Evolutionary conservation across 441 rosid species (phyloP).

Genomic region (Gossypium lobatum): DNA sequence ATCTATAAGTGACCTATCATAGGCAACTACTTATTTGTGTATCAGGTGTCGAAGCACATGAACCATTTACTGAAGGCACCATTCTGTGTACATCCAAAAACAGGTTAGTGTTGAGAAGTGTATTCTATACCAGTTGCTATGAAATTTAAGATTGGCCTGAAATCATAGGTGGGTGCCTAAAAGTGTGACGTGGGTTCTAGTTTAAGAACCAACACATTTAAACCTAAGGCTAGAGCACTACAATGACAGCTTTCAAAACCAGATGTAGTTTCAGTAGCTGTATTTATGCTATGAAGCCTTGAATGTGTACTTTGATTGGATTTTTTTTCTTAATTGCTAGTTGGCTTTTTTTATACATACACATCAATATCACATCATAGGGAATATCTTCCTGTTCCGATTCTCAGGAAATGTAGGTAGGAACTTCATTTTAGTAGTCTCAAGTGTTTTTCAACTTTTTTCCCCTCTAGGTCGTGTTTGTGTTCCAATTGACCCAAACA

Average conservation of each 20-base stretch:
- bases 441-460: background rate
- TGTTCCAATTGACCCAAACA: constrained; percentile 77
- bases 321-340: background rate
- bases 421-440: background rate
- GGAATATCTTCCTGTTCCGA: background rate
- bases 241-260: background rate
- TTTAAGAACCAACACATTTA: background rate
- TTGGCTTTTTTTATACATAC: background rate
- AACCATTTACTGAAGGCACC: constrained; percentile 98
- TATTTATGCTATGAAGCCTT: background rate
- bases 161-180: background rate
- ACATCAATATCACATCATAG: background rate
- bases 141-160: background rate
- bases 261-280: background rate
- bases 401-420: background rate
- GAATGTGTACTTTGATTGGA: background rate
- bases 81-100: constrained; percentile 90
- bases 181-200: background rate
- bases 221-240: background rate
- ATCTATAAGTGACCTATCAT: background rate
- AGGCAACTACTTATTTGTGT: constrained; percentile 6
- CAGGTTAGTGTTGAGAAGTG: constrained; percentile 41
- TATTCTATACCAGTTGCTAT: background rate
- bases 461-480: constrained; percentile 69
- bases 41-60: constrained; percentile 89